Evolutionary conservation across 1,139 yeast genomes (phyloP).

Genomic region (Candida mesenterica): DNA sequence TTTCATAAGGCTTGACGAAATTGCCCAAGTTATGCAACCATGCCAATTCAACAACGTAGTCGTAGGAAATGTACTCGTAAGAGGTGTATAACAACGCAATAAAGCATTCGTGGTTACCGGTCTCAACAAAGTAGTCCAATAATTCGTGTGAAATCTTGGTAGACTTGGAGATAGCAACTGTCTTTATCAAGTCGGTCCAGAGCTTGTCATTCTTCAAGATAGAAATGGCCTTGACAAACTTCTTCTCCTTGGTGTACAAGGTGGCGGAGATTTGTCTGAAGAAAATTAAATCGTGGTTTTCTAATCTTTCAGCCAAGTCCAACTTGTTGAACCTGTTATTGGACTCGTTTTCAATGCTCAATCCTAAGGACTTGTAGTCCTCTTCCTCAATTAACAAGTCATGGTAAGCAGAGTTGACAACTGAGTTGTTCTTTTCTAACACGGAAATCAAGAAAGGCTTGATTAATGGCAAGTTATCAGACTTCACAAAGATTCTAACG

Average conservation of each 20-base stretch:
- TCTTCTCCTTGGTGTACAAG: constrained; percentile 89
- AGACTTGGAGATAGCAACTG: constrained; percentile 82
- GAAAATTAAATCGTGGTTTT: constrained; percentile 84
- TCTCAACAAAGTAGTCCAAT: constrained; percentile 89
- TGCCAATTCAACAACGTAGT: constrained; percentile 81
- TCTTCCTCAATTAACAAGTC: constrained; percentile 95
- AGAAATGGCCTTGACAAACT: constrained; percentile 85
- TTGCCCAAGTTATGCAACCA: constrained; percentile 83
- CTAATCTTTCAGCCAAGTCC: constrained; percentile 89
- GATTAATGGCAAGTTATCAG: constrained; percentile 93
- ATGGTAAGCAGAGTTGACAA: constrained; percentile 94
- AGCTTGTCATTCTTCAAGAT: constrained; percentile 88
- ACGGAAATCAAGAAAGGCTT: constrained; percentile 93
- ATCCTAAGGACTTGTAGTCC: constrained; percentile 85
- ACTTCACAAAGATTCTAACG: constrained; percentile 89
- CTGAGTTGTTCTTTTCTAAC: constrained; percentile 82
- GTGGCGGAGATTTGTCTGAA: constrained; percentile 96
- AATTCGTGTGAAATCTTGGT: constrained; percentile 85
- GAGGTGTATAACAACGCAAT: constrained; percentile 87
- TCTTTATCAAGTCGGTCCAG: constrained; percentile 92
- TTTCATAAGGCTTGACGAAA: constrained; percentile 88
- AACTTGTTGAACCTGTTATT: constrained; percentile 90
- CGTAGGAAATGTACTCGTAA: constrained; percentile 76
- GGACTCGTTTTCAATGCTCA: constrained; percentile 73
- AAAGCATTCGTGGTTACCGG: constrained; percentile 94